Conservation (phyloP, 768 basidiomycete genomes). For the Astraeus odoratus region DNA sequence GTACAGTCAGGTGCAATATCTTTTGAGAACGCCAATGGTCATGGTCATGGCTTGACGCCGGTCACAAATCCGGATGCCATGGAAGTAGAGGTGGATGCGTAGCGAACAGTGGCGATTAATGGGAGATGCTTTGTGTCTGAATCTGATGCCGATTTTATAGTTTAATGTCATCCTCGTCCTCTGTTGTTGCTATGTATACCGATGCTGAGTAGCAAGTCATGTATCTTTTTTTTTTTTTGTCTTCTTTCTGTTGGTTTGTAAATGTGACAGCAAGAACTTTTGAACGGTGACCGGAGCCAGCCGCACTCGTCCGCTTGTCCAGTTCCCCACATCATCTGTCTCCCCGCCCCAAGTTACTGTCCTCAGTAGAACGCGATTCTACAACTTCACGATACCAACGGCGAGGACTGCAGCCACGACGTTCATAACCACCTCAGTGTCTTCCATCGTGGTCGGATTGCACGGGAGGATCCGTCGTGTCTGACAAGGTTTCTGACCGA, state of each 20-base stretch:
- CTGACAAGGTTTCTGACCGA: slow-evolving; percentile 35
- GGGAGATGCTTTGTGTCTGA: not conserved
- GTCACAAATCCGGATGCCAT: slow-evolving; percentile 2
- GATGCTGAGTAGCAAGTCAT: too few species aligned
- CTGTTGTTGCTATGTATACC: not conserved
- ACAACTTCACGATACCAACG: slow-evolving; percentile 9
- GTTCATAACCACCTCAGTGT: not conserved
- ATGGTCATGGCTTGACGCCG: too few species aligned
- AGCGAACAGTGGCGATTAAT: not conserved
- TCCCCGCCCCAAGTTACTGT: too few species aligned
- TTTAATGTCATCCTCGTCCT: not conserved
- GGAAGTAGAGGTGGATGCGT: slow-evolving; percentile 16
- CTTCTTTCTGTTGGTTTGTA: too few species aligned
- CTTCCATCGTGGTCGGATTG: slow-evolving; percentile 4
- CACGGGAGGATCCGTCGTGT: slow-evolving; percentile 45
- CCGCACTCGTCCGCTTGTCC: not conserved
- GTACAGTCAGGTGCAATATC: slow-evolving; percentile 1
- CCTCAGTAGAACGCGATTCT: not conserved
- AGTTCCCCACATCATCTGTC: not conserved
- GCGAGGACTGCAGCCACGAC: slow-evolving; percentile 3
- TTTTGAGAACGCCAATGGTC: slow-evolving; percentile 1
- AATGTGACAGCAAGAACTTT: not conserved
- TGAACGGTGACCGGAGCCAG: not conserved
- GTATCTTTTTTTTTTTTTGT: too few species aligned
- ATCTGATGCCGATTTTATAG: not conserved